Percentiles rank a stretch among this genome's conserved stretches.
phyloP scores from a whole-genome alignment of 768 basidiomycete genomes.

The Nidula microcarpa region DNA sequence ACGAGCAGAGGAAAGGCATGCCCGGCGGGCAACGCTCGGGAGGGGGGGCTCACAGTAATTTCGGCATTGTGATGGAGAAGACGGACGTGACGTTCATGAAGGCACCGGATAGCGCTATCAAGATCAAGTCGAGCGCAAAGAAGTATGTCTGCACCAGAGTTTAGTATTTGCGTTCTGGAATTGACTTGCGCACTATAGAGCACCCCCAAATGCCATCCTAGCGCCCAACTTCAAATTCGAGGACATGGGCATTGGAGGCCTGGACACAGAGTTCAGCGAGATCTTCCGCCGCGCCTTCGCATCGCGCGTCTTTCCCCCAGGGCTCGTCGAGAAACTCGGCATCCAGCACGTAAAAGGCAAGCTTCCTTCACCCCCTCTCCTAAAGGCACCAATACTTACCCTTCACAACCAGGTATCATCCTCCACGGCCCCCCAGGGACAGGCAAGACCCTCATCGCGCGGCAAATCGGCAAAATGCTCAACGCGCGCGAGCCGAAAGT shows the following conservation, averaged over 20 bases:
- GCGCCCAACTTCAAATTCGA: slow-evolving; percentile 99
- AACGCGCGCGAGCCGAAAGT: slow-evolving; percentile 98
- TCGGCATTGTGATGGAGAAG: slow-evolving; percentile 84
- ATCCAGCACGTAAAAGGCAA: slow-evolving; percentile 97
- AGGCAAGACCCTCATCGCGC: slow-evolving; percentile 95
- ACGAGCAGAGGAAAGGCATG: slow-evolving; percentile 50
- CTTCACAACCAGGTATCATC: slow-evolving; percentile 65
- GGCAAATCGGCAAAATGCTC: slow-evolving; percentile 99
- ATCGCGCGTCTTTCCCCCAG: slow-evolving; percentile 97
- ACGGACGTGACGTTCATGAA: slow-evolving; percentile 93
- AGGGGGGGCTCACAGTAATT: slow-evolving; percentile 23
- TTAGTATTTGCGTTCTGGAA: slow-evolving; percentile 1
- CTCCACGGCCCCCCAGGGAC: slow-evolving; percentile 97
- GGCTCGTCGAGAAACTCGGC: slow-evolving; percentile 93
- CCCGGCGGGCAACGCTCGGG: slow-evolving; percentile 17
- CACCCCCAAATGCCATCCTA: slow-evolving; percentile 91
- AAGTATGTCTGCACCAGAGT: slow-evolving; percentile 46
- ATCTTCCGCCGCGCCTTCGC: slow-evolving; percentile 99
- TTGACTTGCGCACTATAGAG: slow-evolving; percentile 35
- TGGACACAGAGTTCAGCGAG: slow-evolving; percentile 90
- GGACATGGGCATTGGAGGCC: slow-evolving; percentile 99
- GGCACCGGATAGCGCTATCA: slow-evolving; percentile 75
- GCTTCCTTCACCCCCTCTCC: not conserved
- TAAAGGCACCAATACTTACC: not conserved
- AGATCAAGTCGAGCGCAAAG: slow-evolving; percentile 88